Evolutionary conservation across 2,329 filamentous ascomycete species (phyloP).

Genomic region (Botryotinia convoluta): DNA sequence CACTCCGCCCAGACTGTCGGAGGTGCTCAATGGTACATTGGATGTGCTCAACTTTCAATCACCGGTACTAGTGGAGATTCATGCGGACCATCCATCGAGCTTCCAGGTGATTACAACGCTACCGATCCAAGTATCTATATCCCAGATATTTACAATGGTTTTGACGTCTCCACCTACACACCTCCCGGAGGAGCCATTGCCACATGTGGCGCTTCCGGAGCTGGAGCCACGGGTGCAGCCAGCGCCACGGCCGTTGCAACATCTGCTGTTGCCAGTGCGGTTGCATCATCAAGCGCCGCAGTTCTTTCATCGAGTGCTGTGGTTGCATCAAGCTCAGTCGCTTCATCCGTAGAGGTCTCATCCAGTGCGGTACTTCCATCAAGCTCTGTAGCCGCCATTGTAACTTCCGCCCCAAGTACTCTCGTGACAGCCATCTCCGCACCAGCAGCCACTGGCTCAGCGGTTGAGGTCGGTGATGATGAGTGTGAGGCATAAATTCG

Average conservation of each 20-base stretch:
- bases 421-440: not conserved
- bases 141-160: slow-evolving; percentile 30
- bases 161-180: slow-evolving; percentile 28
- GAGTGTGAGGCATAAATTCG: slow-evolving; percentile 14
- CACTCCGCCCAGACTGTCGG: slow-evolving; percentile 29
- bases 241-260: not conserved
- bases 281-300: not conserved
- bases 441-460: not conserved
- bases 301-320: not conserved
- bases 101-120: slow-evolving; percentile 30
- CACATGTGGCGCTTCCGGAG: slow-evolving; percentile 16
- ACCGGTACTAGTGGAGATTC: slow-evolving; percentile 25
- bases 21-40: slow-evolving; percentile 33
- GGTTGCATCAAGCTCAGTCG: not conserved
- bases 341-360: not conserved
- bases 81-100: slow-evolving; percentile 28
- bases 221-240: not conserved
- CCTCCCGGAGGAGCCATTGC: slow-evolving; percentile 30
- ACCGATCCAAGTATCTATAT: slow-evolving; percentile 31
- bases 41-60: slow-evolving; percentile 32
- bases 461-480: not conserved
- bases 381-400: not conserved
- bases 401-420: not conserved
- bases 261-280: not conserved
- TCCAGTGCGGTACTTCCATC: not conserved